Evolutionary conservation across 2,329 filamentous ascomycete species (phyloP), one percentile per base, ranked within the genome.

Genomic region (Herpomyces periplanetae): DNA sequence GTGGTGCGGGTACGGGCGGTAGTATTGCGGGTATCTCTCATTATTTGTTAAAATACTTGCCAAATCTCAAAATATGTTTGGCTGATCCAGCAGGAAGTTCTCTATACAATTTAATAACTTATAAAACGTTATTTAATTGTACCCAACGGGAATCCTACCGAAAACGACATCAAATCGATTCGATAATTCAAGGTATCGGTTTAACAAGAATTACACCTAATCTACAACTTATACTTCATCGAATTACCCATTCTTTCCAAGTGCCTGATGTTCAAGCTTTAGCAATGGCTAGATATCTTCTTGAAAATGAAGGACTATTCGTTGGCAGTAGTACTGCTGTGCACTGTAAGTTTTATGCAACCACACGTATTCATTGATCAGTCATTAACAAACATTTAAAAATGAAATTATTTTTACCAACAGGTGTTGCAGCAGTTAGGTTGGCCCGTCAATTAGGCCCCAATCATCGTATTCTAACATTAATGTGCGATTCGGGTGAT

Each of bases 21-120:
- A 96, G 80, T 3, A 59, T 96, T 10, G 63, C 69, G 5, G 80
- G 80, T 7, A 64, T 87, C 10, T 60, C 73, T 4, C 46, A 61
- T 21, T 80, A 59, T 33, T 42, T 96, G 12, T 91, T 88, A 38
- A 56, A 65, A 16, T 69, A 49, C 19, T 34, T 69, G n/a, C 45
- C 47, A 0, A 45, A 48, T 15, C 73, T 91, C 13, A 51, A 49
- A 25, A 44, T 91, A 13, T 57, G 91, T 1, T 53, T 96, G 2
- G 75, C 80, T 0, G 80, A 96, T 37, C 84, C 80, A 1, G 71
- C 84, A 34, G 80, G 80, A 5, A 85, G 68, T 34, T 80, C 80
- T 0, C 44, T 96, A 11, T 88, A 64, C 44, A 85, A 96, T 42
- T 64, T 68, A 33, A 50, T 96, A 27, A 63, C 63, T 28, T 66